A percentile compares a stretch with the other conserved stretches of the same genome.
Conservation (phyloP, 345 rosid species). For the Rhodamnia rubescens region DNA sequence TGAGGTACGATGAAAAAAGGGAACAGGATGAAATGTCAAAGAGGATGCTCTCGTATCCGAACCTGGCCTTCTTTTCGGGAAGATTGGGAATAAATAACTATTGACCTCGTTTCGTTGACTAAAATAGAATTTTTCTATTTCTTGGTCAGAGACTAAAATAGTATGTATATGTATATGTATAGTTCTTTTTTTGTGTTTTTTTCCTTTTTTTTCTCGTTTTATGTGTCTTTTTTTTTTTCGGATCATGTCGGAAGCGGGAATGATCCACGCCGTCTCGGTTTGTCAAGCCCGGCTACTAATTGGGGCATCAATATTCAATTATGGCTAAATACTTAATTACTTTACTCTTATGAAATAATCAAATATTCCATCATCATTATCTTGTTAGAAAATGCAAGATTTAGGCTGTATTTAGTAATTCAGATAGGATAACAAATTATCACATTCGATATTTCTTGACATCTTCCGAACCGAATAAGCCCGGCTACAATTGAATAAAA, state of each 20-base stretch:
- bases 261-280: not conserved
- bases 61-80: not conserved
- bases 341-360: not conserved
- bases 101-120: not conserved
- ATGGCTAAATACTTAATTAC: not conserved
- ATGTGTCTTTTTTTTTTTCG: not conserved
- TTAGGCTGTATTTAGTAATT: not conserved
- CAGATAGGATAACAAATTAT: not conserved
- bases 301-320: not conserved
- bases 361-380: not conserved
- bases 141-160: too few relatives aligned
- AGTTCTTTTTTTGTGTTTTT: not conserved
- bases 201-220: not conserved
- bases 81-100: not conserved
- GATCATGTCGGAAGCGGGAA: not conserved
- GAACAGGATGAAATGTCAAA: not conserved
- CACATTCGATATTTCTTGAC: fast-evolving
- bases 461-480: not conserved
- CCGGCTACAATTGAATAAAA: not conserved
- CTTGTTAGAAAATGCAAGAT: not conserved
- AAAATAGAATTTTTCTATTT: too few relatives aligned
- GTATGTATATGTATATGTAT: not conserved
- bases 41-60: not conserved
- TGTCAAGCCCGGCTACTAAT: not conserved
- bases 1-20: not conserved